A percentile compares a stretch with the other conserved stretches of the same genome.
These are phyloP conservation scores for Antarctomyces pellizariae DNA, from an alignment of 495 filamentous ascomycete species.

Conservation along the genomic window DNA sequence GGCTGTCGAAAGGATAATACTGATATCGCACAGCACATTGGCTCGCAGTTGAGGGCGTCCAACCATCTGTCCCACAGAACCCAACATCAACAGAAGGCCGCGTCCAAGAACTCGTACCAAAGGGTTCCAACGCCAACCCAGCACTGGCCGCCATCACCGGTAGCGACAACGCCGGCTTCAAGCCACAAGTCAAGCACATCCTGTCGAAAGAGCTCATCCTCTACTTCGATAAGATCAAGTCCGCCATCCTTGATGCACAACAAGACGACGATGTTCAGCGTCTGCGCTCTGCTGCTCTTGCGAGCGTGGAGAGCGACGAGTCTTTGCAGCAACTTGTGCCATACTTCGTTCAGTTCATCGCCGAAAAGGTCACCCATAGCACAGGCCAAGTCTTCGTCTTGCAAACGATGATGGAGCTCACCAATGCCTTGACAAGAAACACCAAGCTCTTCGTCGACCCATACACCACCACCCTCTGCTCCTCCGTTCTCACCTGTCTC, in stretches of 20 bases:
- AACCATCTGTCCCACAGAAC: conserved; percentile 89
- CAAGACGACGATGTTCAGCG: conserved; percentile 42
- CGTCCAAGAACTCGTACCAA: conserved; percentile 63
- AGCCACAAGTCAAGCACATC: conserved; percentile 82
- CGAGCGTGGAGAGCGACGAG: conserved; percentile 61
- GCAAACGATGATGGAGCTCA: conserved; percentile 74
- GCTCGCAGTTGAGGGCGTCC: conserved; percentile 88
- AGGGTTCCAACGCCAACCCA: conserved; percentile 66
- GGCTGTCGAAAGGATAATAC: background rate
- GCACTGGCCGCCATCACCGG: conserved; percentile 63
- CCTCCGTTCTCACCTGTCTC: conserved; percentile 75
- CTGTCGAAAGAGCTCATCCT: conserved; percentile 84
- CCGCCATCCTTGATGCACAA: conserved; percentile 60
- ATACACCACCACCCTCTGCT: conserved; percentile 71
- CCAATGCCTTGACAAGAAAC: conserved; percentile 63
- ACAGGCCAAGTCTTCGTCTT: conserved; percentile 70
- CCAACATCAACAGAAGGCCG: conserved; percentile 61
- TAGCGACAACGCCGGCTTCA: conserved; percentile 57
- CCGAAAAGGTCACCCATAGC: conserved; percentile 81
- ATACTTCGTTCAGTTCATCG: conserved; percentile 86
- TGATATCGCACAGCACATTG: conserved; percentile 47
- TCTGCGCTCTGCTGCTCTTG: conserved; percentile 63
- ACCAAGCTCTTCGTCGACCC: conserved; percentile 63
- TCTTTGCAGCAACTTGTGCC: conserved; percentile 86
- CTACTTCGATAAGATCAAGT: conserved; percentile 90